These are phyloP conservation scores for Cupressus sempervirens DNA, from an alignment of 75 land plant species.

Conservation along the genomic window DNA sequence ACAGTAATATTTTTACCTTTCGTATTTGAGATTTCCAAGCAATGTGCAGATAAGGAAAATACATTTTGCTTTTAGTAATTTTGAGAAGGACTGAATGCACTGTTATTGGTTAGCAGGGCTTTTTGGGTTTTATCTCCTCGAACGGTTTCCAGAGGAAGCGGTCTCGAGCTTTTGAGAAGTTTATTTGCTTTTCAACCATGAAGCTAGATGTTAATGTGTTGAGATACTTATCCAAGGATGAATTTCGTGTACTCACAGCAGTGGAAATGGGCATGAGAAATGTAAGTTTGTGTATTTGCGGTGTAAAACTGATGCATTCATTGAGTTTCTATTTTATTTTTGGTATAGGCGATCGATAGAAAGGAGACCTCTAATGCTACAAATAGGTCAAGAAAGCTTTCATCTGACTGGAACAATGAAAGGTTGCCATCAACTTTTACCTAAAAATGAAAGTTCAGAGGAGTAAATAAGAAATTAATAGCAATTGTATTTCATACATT, in stretches of 20 bases:
- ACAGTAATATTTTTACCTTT: too few species aligned
- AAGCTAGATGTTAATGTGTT: constrained; percentile 83
- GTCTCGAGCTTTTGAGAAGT: background rate
- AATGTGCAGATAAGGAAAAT: too few species aligned
- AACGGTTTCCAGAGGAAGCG: background rate
- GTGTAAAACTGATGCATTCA: background rate
- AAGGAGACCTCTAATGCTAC: too few species aligned
- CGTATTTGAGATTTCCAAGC: too few species aligned
- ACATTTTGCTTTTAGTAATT: too few species aligned
- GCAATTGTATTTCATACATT: too few species aligned
- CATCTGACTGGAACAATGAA: too few species aligned
- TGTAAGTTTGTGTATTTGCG: constrained; percentile 33
- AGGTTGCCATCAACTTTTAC: too few species aligned
- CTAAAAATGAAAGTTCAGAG: too few species aligned
- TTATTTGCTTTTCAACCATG: constrained; percentile 34
- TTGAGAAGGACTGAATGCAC: background rate
- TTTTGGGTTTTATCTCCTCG: background rate
- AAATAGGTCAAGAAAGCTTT: too few species aligned
- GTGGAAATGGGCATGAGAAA: constrained; percentile 99
- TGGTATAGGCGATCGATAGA: too few species aligned
- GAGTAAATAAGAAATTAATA: too few species aligned
- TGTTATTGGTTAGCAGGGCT: background rate
- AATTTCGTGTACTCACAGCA: constrained; percentile 94
- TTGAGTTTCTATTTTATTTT: background rate
- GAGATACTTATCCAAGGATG: constrained; percentile 86